Conservation (phyloP, 345 rosid genomes). For the Eucalyptus tenuipes region DNA sequence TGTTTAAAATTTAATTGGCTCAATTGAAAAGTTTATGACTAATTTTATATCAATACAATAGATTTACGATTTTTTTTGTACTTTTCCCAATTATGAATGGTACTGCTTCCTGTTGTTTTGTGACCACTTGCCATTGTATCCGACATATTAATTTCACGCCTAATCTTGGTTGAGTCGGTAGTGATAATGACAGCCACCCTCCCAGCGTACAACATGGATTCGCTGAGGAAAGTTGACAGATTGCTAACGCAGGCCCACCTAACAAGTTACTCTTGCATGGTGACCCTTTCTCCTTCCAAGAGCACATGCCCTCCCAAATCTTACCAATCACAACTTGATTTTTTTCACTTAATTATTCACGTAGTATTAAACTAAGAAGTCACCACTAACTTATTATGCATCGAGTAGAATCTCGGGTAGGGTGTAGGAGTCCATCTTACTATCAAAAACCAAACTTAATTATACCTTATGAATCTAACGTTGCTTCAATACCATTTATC, state of each 20-base stretch:
- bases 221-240: not conserved
- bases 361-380: not conserved
- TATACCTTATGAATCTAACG: not conserved
- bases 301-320: not conserved
- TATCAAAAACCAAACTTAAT: not conserved
- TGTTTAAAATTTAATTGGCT: fast-evolving
- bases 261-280: not conserved
- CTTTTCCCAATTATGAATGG: not conserved
- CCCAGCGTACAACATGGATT: not conserved
- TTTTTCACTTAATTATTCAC: not conserved
- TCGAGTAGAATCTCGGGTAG: not conserved
- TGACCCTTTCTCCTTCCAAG: not conserved
- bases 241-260: not conserved
- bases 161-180: not conserved
- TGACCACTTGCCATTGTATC: no score
- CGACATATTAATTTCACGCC: not conserved
- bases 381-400: not conserved
- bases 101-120: not conserved
- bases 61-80: fast-evolving
- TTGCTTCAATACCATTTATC: not conserved
- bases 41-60: no score
- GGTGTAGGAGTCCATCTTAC: not conserved
- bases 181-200: not conserved
- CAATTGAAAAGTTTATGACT: fast-evolving
- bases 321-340: not conserved